A percentile compares a stretch with the other conserved stretches of the same genome.
These are phyloP conservation scores for Melampsora americana DNA, from an alignment of 1,284 basidiomycete genomes.

Conservation along the genomic window DNA sequence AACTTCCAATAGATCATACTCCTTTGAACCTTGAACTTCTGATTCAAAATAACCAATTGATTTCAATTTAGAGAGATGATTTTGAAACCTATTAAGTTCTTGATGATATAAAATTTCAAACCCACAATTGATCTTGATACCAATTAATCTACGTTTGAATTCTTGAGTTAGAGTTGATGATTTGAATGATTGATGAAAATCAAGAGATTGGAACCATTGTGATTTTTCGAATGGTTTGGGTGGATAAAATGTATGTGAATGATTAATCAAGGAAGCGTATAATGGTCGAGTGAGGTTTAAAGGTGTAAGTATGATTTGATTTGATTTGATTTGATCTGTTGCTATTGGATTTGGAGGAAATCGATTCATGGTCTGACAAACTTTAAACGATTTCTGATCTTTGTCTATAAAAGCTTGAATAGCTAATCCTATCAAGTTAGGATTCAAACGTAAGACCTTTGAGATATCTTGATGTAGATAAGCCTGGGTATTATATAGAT, in stretches of 20 bases:
- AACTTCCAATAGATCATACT: constrained; percentile 70
- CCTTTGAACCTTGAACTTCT: constrained; percentile 69
- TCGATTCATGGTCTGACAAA: constrained; percentile 28
- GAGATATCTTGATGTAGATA: constrained; percentile 76
- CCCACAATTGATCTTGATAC: constrained; percentile 60
- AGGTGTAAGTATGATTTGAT: neutral
- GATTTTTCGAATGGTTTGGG: constrained; percentile 39
- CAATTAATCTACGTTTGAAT: constrained; percentile 30
- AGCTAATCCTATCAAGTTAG: constrained; percentile 75
- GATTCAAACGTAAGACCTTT: constrained; percentile 65
- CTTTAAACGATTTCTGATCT: constrained; percentile 75
- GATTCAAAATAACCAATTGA: constrained; percentile 70
- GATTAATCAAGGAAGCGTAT: constrained; percentile 37
- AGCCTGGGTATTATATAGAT: constrained; percentile 74
- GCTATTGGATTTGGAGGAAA: constrained; percentile 23
- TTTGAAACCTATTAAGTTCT: constrained; percentile 63
- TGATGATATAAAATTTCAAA: constrained; percentile 86
- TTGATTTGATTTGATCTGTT: neutral
- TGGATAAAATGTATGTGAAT: constrained; percentile 26
- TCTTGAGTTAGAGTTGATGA: constrained; percentile 2
- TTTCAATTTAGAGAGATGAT: constrained; percentile 46
- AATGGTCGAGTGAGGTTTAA: constrained; percentile 22
- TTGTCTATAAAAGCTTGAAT: constrained; percentile 88
- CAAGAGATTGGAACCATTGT: constrained; percentile 12
- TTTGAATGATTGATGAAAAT: constrained; percentile 5